Conservation (phyloP, 208 protist species). For the Phytomonas serpens region DNA sequence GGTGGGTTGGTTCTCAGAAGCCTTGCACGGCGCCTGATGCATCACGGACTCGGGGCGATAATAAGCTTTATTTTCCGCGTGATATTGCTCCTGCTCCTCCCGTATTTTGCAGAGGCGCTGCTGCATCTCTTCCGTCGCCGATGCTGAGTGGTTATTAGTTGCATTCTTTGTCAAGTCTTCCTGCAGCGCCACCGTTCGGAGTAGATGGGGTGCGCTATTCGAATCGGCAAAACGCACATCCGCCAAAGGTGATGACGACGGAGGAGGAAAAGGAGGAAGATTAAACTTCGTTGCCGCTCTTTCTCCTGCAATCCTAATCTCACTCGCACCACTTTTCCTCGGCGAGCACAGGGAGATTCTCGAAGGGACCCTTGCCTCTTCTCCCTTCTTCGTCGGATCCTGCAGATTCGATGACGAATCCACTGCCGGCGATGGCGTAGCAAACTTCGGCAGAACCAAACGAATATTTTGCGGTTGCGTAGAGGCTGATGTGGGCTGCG, state of each 20-base stretch:
- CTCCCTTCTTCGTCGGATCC: not conserved
- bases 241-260: not conserved
- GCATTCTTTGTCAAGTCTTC: not conserved
- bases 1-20: not conserved
- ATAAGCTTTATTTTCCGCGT: not conserved
- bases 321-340: not conserved
- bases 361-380: not conserved
- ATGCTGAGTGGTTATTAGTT: no score
- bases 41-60: not conserved
- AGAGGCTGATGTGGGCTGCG: not conserved
- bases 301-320: not conserved
- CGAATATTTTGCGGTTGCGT: not conserved
- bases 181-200: no score
- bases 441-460: not conserved
- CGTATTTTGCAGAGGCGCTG: not conserved
- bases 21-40: not conserved
- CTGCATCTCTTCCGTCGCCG: not conserved
- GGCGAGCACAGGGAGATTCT: not conserved
- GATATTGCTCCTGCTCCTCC: not conserved
- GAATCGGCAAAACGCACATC: not conserved
- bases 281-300: not conserved
- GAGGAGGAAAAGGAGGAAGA: not conserved
- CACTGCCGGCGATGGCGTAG: not conserved
- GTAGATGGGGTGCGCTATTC: not conserved
- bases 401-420: not conserved